Conservation (phyloP, 441 rosid species). For the Codiaeum variegatum region DNA sequence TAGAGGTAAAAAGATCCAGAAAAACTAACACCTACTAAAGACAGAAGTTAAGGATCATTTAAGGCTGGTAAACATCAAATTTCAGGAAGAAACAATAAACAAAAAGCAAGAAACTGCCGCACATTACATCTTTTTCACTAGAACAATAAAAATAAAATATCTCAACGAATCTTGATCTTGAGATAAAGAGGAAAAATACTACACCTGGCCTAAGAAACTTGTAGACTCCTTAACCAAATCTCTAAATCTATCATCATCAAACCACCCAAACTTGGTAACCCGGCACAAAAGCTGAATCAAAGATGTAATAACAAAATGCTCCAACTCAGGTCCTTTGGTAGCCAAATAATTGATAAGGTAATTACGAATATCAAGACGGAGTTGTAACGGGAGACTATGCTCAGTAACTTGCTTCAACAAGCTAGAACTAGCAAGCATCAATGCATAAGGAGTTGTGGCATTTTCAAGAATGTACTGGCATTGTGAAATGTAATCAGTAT, state of each 20-base stretch:
- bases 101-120: not conserved
- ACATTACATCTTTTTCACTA: not conserved
- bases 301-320: constrained; percentile 77
- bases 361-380: constrained; percentile 92
- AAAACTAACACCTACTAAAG: not conserved
- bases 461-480: constrained; percentile 98
- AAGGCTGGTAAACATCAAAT: not conserved
- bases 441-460: constrained; percentile 89
- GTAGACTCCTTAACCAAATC: constrained; percentile 84
- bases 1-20: not conserved
- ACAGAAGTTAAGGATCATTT: not conserved
- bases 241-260: constrained; percentile 93
- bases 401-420: constrained; percentile 95
- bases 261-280: constrained; percentile 97
- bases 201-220: constrained; percentile 84
- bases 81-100: not conserved
- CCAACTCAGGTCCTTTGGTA: constrained; percentile 85
- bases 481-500: constrained; percentile 86
- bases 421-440: constrained; percentile 99
- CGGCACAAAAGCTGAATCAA: constrained; percentile 87
- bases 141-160: not conserved
- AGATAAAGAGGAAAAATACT: constrained; percentile 9
- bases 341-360: constrained; percentile 71
- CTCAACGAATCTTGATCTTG: not conserved
- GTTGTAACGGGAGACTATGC: constrained; percentile 77